Conservation (phyloP, 305 asterid genomes). For the Fraxinus angustifolia region DNA sequence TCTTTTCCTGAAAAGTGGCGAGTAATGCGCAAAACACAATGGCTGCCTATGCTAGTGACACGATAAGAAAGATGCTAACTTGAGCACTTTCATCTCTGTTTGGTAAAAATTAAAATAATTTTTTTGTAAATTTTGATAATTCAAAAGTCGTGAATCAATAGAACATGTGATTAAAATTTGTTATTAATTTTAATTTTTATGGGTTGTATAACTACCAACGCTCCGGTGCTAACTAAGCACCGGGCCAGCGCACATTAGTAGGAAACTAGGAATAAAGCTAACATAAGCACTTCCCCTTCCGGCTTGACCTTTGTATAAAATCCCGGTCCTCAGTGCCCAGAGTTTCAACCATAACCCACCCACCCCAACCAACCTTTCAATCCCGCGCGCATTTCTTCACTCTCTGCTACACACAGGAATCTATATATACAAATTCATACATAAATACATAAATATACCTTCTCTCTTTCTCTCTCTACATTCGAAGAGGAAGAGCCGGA, state of each 20-base stretch:
- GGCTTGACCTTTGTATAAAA: not conserved
- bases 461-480: conserved; percentile 30
- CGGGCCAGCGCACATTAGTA: not conserved
- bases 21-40: not conserved
- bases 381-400: not conserved
- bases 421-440: not conserved
- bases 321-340: not conserved
- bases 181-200: too few relatives aligned
- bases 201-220: not conserved
- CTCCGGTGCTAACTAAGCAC: not conserved
- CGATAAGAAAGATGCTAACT: not conserved
- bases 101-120: too few relatives aligned
- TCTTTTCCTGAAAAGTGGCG: not conserved
- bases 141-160: too few relatives aligned
- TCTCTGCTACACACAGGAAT: not conserved
- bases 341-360: not conserved
- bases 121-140: too few relatives aligned
- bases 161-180: too few relatives aligned
- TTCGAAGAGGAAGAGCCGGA: conserved; percentile 29
- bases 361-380: not conserved
- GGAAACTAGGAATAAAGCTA: not conserved
- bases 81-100: not conserved
- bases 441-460: not conserved
- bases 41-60: not conserved
- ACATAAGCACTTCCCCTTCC: not conserved